Conservation (phyloP, 306 rosid species). For the Psophocarpus tetragonolobus region DNA sequence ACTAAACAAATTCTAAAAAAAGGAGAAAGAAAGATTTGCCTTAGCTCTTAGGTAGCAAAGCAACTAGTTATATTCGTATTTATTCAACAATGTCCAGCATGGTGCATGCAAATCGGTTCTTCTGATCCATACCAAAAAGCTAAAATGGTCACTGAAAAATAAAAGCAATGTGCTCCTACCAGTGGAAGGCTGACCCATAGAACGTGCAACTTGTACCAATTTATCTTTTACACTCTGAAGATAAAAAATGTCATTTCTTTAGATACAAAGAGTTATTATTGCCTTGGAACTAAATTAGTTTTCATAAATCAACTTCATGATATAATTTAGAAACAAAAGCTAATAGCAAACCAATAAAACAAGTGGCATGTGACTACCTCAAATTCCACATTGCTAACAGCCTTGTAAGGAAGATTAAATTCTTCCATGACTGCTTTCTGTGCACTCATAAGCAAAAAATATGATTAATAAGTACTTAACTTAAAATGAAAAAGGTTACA, state of each 20-base stretch:
- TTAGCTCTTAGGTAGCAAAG: background rate
- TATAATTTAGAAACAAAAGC: conserved; percentile 6
- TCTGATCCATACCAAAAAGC: conserved; percentile 19
- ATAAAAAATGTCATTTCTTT: conserved; percentile 18
- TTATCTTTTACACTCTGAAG: conserved; percentile 68
- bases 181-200: conserved; percentile 54
- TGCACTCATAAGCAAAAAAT: conserved; percentile 36
- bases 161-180: conserved; percentile 49
- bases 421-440: conserved; percentile 76
- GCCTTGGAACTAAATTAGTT: background rate
- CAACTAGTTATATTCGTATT: conserved; percentile 15
- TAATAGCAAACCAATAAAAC: conserved; percentile 25
- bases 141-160: background rate
- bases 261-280: conserved; percentile 6
- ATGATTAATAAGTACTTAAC: conserved; percentile 21
- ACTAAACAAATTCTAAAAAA: background rate
- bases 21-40: background rate
- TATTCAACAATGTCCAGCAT: conserved; percentile 1
- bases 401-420: conserved; percentile 70
- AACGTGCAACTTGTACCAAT: conserved; percentile 73
- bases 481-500: conserved; percentile 25
- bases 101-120: conserved; percentile 24
- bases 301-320: conserved; percentile 10
- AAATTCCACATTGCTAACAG: conserved; percentile 61
- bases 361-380: conserved; percentile 59